phyloP scores from a whole-genome alignment of 257 asterid genomes.

The Solanum microdontum region DNA sequence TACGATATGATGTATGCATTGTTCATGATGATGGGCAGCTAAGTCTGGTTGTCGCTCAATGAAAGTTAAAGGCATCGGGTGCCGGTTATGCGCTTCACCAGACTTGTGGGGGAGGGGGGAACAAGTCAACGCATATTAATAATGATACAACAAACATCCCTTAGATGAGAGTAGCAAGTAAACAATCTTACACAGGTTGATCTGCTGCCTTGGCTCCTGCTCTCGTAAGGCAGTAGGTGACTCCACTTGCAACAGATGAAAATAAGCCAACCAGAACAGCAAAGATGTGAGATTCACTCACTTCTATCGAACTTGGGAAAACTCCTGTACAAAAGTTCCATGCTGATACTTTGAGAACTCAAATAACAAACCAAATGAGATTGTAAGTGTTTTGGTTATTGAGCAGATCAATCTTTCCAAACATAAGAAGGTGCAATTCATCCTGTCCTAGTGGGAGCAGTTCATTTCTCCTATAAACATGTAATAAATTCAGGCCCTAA shows the following conservation, averaged over 20 bases:
- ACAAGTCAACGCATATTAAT: neutral
- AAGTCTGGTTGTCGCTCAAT: neutral
- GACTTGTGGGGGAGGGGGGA: neutral
- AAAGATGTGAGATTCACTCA: constrained; percentile 5
- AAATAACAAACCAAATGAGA: neutral
- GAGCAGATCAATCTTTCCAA: neutral
- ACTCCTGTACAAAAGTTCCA: constrained; percentile 1
- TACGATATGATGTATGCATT: neutral
- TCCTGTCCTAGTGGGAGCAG: neutral
- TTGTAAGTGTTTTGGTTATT: neutral
- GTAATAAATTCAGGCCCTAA: neutral
- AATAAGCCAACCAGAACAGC: constrained; percentile 22
- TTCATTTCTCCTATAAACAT: neutral
- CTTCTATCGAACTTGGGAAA: constrained; percentile 7
- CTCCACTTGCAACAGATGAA: constrained; percentile 24
- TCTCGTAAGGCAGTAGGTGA: constrained; percentile 27
- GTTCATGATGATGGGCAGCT: neutral
- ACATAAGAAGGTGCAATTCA: neutral
- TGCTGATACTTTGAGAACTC: neutral
- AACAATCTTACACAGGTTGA: constrained; percentile 30
- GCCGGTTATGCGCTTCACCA: neutral
- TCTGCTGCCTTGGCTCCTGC: constrained; percentile 37
- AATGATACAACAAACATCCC: neutral
- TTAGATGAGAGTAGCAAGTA: neutral
- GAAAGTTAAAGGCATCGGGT: neutral